Evolutionary conservation across 768 basidiomycete species (phyloP).

Genomic region (Lactarius indigo): DNA sequence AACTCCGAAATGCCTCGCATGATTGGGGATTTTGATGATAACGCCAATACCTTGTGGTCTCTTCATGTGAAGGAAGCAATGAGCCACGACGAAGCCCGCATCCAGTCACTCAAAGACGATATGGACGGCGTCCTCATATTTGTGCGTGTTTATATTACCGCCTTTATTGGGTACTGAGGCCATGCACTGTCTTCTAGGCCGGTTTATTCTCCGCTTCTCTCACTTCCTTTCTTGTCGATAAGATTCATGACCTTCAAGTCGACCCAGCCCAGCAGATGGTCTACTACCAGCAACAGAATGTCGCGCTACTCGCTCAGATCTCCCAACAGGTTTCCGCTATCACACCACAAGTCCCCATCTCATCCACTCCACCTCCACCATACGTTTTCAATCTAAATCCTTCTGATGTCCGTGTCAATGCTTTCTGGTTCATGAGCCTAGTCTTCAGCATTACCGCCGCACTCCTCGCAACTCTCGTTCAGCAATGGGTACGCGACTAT

Average conservation of each 20-base stretch:
- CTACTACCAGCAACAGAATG: conserved; percentile 2
- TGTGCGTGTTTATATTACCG: background rate
- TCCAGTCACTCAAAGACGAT: background rate
- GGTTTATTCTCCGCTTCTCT: conserved; percentile 14
- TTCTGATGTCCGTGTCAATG: conserved; percentile 39
- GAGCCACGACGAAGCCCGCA: background rate
- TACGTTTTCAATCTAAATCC: conserved; percentile 25
- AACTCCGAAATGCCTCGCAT: background rate
- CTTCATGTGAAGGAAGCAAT: background rate
- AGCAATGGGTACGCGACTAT: conserved; percentile 47
- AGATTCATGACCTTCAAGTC: conserved; percentile 7
- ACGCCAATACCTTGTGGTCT: background rate
- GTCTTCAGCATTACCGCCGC: conserved; percentile 41
- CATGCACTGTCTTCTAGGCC: background rate
- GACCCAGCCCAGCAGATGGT: background rate
- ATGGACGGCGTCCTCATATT: background rate
- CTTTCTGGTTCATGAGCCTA: conserved; percentile 39
- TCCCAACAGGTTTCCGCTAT: background rate
- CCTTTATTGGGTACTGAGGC: too few species aligned
- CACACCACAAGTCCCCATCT: background rate
- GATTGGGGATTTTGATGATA: background rate
- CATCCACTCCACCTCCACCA: background rate
- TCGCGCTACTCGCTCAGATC: conserved; percentile 9
- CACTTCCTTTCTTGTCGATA: conserved; percentile 11
- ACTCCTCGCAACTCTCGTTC: conserved; percentile 43